A percentile compares a stretch with the other conserved stretches of the same genome.
phyloP scores from a whole-genome alignment of 345 rosid genomes.

The Passiflora organensis region DNA sequence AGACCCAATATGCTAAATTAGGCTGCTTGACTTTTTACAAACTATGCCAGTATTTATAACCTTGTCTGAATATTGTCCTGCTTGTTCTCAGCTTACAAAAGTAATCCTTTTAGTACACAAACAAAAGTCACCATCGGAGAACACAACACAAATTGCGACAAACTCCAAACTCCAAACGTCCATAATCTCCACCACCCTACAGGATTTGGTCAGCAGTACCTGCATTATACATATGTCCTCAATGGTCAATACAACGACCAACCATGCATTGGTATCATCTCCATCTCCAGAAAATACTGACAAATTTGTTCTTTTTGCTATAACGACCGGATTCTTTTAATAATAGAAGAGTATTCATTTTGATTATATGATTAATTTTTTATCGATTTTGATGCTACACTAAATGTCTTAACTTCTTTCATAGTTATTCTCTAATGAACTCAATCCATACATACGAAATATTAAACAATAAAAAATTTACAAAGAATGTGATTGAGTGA shows the following conservation, averaged over 20 bases:
- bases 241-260: neutral
- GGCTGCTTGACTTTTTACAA: neutral
- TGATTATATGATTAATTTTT: no score
- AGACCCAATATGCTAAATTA: neutral
- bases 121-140: conserved; percentile 19
- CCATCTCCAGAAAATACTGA: neutral
- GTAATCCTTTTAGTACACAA: neutral
- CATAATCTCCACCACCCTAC: neutral
- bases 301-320: neutral
- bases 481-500: no score
- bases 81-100: neutral
- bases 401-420: no score
- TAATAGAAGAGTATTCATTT: neutral
- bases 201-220: neutral
- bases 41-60: neutral
- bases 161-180: neutral
- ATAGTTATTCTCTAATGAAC: no score
- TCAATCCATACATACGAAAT: no score
- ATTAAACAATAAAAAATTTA: no score
- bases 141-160: conserved; percentile 19
- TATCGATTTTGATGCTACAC: no score
- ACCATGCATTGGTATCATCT: neutral
- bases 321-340: no score
- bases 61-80: neutral
- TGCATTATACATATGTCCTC: neutral